A percentile compares a stretch with the other conserved stretches of the same genome.
phyloP scores from a whole-genome alignment of 306 rosid genomes.

The Begonia masoniana region DNA sequence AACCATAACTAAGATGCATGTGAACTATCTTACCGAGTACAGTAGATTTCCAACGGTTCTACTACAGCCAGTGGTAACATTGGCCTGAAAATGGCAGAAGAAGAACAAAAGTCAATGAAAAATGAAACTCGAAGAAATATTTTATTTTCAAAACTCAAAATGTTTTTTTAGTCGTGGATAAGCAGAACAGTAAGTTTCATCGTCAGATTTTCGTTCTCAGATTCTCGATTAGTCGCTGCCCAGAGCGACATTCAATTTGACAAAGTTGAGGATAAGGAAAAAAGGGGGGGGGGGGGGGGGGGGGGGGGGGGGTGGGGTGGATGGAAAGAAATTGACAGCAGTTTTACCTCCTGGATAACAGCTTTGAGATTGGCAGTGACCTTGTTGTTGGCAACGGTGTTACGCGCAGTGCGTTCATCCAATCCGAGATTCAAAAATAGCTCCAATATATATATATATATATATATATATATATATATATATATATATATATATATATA shows the following conservation, averaged over 20 bases:
- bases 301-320: no score
- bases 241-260: no score
- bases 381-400: constrained; percentile 80
- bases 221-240: no score
- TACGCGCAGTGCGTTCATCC: constrained; percentile 78
- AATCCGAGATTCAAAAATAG: constrained; percentile 57
- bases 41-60: constrained; percentile 73
- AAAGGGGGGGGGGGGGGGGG: no score
- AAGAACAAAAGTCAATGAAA: neutral
- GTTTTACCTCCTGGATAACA: constrained; percentile 54
- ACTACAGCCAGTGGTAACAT: constrained; percentile 58
- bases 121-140: no score
- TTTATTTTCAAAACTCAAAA: no score
- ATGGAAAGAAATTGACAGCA: neutral
- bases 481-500: no score
- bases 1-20: neutral
- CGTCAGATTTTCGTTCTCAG: no score
- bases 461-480: no score
- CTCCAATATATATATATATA: no score
- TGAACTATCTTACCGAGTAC: constrained; percentile 41
- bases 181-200: no score
- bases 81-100: constrained; percentile 38
- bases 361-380: constrained; percentile 76
- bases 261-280: neutral
- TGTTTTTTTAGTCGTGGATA: no score